phyloP scores from a whole-genome alignment of 73 alveolate species.

The Tetrahymena malaccensis region DNA sequence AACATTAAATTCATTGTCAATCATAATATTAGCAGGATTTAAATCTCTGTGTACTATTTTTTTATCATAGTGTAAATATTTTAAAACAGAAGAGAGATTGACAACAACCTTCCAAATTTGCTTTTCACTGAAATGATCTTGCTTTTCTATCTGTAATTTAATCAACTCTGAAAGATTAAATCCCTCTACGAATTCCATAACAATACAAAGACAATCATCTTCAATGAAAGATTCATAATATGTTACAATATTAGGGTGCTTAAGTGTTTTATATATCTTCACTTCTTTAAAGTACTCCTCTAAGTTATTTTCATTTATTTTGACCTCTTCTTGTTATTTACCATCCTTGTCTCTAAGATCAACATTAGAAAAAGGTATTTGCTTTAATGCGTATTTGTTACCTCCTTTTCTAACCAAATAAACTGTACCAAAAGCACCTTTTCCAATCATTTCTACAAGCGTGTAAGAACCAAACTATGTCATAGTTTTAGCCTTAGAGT shows the following conservation, averaged over 20 bases:
- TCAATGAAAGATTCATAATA: conserved; percentile 84
- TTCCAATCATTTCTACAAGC: conserved; percentile 66
- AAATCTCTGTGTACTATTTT: conserved; percentile 89
- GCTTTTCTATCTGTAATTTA: conserved; percentile 63
- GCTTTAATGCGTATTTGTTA: conserved; percentile 72
- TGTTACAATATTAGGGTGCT: conserved; percentile 89
- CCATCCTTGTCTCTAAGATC: conserved; percentile 37
- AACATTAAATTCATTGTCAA: conserved; percentile 66
- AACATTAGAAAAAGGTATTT: conserved; percentile 52
- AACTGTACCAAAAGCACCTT: conserved; percentile 91
- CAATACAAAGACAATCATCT: conserved; percentile 72
- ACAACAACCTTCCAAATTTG: conserved; percentile 78
- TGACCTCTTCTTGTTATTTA: conserved; percentile 31
- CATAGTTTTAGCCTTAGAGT: conserved; percentile 12
- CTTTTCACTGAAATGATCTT: conserved; percentile 82
- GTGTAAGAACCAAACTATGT: conserved; percentile 57
- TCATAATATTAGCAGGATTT: conserved; percentile 83
- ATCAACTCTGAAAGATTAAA: conserved; percentile 77
- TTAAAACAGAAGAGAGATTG: conserved; percentile 59
- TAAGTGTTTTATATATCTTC: conserved; percentile 67
- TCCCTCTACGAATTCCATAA: conserved; percentile 93
- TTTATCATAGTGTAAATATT: conserved; percentile 71
- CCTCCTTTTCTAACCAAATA: conserved; percentile 68
- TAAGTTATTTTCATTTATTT: conserved; percentile 51
- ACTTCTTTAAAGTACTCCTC: conserved; percentile 81